Base-by-base conservation (phyloP, 176 grass and related monocot species). In the Aegilops speltoides region DNA sequence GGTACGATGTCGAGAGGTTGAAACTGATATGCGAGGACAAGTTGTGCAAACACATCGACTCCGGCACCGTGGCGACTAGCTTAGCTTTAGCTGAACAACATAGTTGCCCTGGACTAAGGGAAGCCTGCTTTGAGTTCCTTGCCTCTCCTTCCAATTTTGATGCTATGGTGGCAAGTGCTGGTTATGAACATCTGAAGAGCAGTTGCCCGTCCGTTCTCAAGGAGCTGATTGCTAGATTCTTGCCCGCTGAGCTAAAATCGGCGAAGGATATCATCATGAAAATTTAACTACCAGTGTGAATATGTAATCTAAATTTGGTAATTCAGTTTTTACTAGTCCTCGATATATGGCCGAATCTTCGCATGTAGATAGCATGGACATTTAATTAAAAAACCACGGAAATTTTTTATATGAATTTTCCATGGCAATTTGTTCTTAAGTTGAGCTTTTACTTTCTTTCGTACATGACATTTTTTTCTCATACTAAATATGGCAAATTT, bases 101-200 rank as follows among this genome's bases (percentile, higher is more conserved):
- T 36, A 11, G 19, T n/a, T 70, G 67, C 33, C 16, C 4, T 70
- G 68, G 17, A n/a, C 19, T 71, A 1, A 71, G 38, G 68, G 68
- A 38, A 71, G 68, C 68, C n/a, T 71, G 68, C 68, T 72, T 72
- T 41, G 68, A 23, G 68, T 72, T 72, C 20, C 68, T 72, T n/a
- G 68, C 19, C 12, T 72, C 68, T 23, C 20, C 68, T 41, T 23
- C 68, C 33, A 72, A 72, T 72, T 72, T 72, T 36, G 68, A 41
- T 20, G 68, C 34, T 6, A 72, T 72, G 68, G 10, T 72, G 68
- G 17, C 34, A 71, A 71, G 68, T 23, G 68, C 40, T 13, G 68
- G 68, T 23, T 71, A 71, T 41, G 20, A 40, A 20, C 68, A 72
- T 72, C 36, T 72, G 0, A 40, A 72, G 38, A 72, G 20, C 10